Percentiles rank a stretch among this genome's conserved stretches.
Evolutionary conservation across 2,329 filamentous ascomycete species (phyloP).

Genomic region (Emergomyces pasteurianus): DNA sequence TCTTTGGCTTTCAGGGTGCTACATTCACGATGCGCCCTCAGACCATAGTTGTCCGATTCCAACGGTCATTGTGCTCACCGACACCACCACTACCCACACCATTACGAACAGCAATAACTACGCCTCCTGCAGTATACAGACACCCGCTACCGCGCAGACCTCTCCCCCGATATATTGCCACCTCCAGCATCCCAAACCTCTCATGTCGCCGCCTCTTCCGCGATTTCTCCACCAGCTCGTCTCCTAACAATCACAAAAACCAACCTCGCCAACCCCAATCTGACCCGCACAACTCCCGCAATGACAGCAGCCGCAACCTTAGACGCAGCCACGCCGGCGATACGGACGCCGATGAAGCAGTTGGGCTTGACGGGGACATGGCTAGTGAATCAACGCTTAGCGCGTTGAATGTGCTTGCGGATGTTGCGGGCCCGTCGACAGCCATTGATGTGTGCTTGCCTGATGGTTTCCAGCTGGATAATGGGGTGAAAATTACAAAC

Average conservation of each 20-base stretch:
- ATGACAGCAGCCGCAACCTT: conserved; percentile 19
- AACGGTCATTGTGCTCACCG: conserved; percentile 29
- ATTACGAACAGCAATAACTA: not conserved
- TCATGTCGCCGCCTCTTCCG: conserved; percentile 5
- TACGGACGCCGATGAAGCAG: not conserved
- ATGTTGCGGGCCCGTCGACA: conserved; percentile 64
- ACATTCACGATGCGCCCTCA: conserved; percentile 21
- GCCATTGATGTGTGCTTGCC: conserved; percentile 69
- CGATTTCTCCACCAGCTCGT: conserved; percentile 13
- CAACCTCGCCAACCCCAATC: not conserved
- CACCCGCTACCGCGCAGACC: conserved; percentile 6
- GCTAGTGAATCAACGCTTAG: conserved; percentile 47
- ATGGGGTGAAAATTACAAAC: conserved; percentile 56
- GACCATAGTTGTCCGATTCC: conserved; percentile 29
- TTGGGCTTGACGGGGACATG: not conserved
- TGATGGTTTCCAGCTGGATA: conserved; percentile 80
- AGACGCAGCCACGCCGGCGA: conserved; percentile 14
- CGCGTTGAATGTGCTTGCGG: conserved; percentile 65
- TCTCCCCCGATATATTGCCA: not conserved
- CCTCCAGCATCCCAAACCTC: not conserved
- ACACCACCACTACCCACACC: not conserved
- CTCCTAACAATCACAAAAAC: conserved; percentile 9
- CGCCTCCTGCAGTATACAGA: conserved; percentile 2
- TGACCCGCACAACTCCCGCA: not conserved
- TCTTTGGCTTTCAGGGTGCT: not conserved